Evolutionary conservation across 2,329 filamentous ascomycete species (phyloP).

Genomic region (Phialophora verrucosa): DNA sequence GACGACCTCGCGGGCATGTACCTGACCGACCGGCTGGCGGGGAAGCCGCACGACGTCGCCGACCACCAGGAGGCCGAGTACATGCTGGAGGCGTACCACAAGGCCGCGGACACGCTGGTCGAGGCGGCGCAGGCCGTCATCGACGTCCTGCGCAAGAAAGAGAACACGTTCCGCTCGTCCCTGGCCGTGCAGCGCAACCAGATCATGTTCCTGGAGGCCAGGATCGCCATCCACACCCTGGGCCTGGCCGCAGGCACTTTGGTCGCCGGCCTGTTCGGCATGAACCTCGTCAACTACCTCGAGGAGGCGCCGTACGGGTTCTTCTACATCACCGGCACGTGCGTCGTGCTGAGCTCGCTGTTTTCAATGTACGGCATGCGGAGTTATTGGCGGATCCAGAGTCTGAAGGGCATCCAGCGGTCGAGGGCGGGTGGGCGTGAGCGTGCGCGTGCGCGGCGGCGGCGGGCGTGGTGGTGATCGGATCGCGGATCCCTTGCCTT

Average conservation of each 20-base stretch:
- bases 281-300: conserved; percentile 48
- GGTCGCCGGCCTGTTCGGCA: conserved; percentile 46
- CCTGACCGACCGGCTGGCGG: conserved; percentile 43
- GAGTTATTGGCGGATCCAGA: conserved; percentile 40
- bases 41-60: conserved; percentile 41
- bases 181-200: conserved; percentile 48
- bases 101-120: conserved; percentile 45
- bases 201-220: conserved; percentile 48
- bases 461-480: neutral
- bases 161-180: conserved; percentile 44
- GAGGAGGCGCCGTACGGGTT: conserved; percentile 46
- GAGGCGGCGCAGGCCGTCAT: conserved; percentile 42
- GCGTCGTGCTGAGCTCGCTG: conserved; percentile 37
- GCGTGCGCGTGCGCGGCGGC: too few species aligned
- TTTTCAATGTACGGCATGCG: conserved; percentile 41
- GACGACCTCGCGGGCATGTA: conserved; percentile 49
- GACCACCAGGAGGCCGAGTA: conserved; percentile 50
- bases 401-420: conserved; percentile 30
- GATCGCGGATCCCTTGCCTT: neutral
- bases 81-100: conserved; percentile 48
- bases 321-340: conserved; percentile 31
- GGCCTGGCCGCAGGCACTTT: conserved; percentile 46
- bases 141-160: conserved; percentile 43
- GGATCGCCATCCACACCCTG: conserved; percentile 47
- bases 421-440: neutral